Conservation (phyloP, 495 filamentous ascomycete genomes). For the Oidiodendron maius region DNA sequence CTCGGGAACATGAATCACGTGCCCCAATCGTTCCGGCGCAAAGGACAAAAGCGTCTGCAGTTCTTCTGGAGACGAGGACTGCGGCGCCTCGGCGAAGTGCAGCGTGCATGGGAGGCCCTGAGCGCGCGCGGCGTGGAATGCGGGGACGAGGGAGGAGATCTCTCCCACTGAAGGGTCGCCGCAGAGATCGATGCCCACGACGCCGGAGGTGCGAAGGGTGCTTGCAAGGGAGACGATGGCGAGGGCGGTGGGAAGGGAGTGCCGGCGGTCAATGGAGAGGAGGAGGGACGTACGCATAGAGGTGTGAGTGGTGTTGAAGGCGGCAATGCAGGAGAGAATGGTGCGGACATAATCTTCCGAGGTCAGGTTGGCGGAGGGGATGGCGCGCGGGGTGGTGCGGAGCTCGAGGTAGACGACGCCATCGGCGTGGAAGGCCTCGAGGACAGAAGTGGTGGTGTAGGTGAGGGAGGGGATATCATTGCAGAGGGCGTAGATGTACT, state of each 20-base stretch:
- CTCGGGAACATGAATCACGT: constrained; percentile 70
- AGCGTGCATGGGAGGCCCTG: constrained; percentile 57
- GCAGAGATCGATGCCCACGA: constrained; percentile 78
- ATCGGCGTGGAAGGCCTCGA: constrained; percentile 64
- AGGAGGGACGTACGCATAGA: constrained; percentile 58
- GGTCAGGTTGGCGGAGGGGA: constrained; percentile 44
- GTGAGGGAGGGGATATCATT: constrained; percentile 49
- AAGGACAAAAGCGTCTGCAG: constrained; percentile 56
- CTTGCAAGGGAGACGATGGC: constrained; percentile 59
- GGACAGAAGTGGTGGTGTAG: constrained; percentile 61
- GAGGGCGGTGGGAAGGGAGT: constrained; percentile 47
- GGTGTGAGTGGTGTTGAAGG: constrained; percentile 29
- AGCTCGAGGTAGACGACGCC: constrained; percentile 78
- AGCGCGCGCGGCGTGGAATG: constrained; percentile 49
- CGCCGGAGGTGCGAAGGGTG: constrained; percentile 43
- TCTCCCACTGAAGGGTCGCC: constrained; percentile 65
- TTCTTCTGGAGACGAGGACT: constrained; percentile 48
- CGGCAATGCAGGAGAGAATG: constrained; percentile 52
- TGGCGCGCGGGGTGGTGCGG: constrained; percentile 69
- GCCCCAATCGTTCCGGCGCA: constrained; percentile 65
- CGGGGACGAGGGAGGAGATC: constrained; percentile 46
- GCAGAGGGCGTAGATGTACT: constrained; percentile 66
- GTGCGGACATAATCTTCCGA: constrained; percentile 59
- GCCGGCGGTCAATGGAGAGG: constrained; percentile 68
- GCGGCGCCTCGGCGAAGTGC: constrained; percentile 69